These are phyloP conservation scores for Strobilomyces confusus DNA, from an alignment of 768 basidiomycete genomes.

Conservation along the genomic window DNA sequence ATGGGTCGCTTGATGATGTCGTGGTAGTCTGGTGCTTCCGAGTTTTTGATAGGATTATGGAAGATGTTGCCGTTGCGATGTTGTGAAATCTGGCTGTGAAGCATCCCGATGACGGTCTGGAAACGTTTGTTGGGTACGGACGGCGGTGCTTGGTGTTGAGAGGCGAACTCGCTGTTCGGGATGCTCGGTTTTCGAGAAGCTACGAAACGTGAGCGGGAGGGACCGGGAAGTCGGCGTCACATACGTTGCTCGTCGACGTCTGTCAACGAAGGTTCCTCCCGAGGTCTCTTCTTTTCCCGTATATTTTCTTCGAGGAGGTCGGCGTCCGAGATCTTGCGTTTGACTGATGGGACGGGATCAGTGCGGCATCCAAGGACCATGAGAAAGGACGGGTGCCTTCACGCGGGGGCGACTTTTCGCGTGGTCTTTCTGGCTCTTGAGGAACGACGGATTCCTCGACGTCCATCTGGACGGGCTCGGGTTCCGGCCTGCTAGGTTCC, in stretches of 20 bases:
- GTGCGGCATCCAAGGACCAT: not conserved
- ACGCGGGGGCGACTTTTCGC: slow-evolving; percentile 12
- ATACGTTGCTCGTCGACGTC: slow-evolving; percentile 45
- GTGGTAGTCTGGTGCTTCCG: slow-evolving; percentile 88
- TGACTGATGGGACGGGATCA: slow-evolving; percentile 15
- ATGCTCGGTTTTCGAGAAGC: slow-evolving; percentile 21
- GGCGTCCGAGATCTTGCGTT: slow-evolving; percentile 25
- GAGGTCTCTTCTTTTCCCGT: slow-evolving; percentile 28
- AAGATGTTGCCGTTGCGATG: slow-evolving; percentile 90
- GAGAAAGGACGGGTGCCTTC: slow-evolving; percentile 15
- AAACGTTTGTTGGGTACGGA: slow-evolving; percentile 58
- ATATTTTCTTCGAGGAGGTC: slow-evolving; percentile 21
- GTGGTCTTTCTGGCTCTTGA: slow-evolving; percentile 10
- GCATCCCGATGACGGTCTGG: slow-evolving; percentile 75
- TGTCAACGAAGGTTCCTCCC: slow-evolving; percentile 19
- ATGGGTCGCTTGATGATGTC: slow-evolving; percentile 93
- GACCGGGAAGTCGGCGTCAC: not conserved
- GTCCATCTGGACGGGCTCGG: slow-evolving; percentile 9
- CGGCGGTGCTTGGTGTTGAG: slow-evolving; percentile 18
- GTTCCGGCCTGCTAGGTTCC: not conserved
- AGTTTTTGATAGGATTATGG: slow-evolving; percentile 82
- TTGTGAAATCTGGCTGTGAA: slow-evolving; percentile 78
- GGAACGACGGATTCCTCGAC: slow-evolving; percentile 9
- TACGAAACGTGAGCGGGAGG: slow-evolving; percentile 4
- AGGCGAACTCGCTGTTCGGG: slow-evolving; percentile 13